A percentile compares a stretch with the other conserved stretches of the same genome.
phyloP scores from a whole-genome alignment of 2,329 filamentous ascomycete genomes.

The Neonectria hederae region DNA sequence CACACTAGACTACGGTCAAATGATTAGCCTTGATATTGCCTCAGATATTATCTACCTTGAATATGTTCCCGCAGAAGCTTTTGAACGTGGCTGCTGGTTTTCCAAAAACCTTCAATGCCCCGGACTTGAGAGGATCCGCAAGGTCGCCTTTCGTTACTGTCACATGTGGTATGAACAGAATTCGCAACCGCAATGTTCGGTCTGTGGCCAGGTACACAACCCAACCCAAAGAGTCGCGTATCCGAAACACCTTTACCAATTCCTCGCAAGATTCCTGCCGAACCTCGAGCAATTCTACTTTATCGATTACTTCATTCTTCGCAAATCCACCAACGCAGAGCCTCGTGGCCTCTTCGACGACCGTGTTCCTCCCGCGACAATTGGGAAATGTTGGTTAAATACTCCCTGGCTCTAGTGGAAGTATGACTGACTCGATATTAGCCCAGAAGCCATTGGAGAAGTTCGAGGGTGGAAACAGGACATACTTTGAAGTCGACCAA shows the following conservation, averaged over 20 bases:
- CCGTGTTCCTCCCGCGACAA: not conserved
- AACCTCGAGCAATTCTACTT: constrained; percentile 57
- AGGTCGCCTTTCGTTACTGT: constrained; percentile 54
- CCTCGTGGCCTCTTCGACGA: not conserved
- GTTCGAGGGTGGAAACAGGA: constrained; percentile 37
- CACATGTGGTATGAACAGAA: constrained; percentile 52
- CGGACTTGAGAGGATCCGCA: constrained; percentile 47
- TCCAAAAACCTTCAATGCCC: constrained; percentile 40
- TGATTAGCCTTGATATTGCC: constrained; percentile 44
- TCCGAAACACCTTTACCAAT: constrained; percentile 56
- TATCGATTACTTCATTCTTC: constrained; percentile 54
- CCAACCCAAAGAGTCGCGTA: constrained; percentile 41
- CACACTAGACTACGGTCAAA: constrained; percentile 37
- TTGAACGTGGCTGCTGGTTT: constrained; percentile 42
- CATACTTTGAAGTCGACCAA: constrained; percentile 48
- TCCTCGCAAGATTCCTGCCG: constrained; percentile 52
- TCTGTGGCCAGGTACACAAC: constrained; percentile 48
- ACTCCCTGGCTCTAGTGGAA: not conserved
- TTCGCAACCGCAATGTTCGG: constrained; percentile 40
- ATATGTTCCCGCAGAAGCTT: constrained; percentile 45
- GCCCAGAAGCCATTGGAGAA: constrained; percentile 12
- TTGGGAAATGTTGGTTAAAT: constrained; percentile 20
- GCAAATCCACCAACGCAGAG: constrained; percentile 30
- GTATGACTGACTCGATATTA: constrained; percentile 22
- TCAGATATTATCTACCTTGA: constrained; percentile 48